Evolutionary conservation across 768 basidiomycete genomes (phyloP).

Genomic region (Termitomyces sp.): DNA sequence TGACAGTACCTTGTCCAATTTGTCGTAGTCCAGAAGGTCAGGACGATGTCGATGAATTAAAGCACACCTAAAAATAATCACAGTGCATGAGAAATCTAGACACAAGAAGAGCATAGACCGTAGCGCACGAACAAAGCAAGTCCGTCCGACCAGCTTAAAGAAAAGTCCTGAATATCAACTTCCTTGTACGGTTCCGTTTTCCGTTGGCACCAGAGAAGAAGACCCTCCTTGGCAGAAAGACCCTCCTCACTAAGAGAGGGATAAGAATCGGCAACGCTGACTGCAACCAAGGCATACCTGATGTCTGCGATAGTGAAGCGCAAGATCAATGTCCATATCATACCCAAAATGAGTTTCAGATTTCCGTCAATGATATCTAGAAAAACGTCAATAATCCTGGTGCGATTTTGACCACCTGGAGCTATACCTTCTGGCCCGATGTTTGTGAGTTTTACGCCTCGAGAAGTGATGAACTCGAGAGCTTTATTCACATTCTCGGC

Average conservation of each 20-base stretch:
- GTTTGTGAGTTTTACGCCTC: conserved; percentile 95
- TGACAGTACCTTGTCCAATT: conserved; percentile 67
- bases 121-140: conserved; percentile 76
- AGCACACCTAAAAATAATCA: conserved; percentile 66
- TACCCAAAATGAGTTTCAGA: conserved; percentile 94
- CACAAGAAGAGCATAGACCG: conserved; percentile 1
- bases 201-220: conserved; percentile 96
- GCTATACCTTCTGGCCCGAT: conserved; percentile 89
- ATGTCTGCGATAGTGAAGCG: conserved; percentile 98
- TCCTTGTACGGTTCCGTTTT: conserved; percentile 91
- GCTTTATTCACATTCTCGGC: conserved; percentile 99
- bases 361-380: conserved; percentile 99
- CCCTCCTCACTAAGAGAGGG: conserved; percentile 79
- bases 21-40: conserved; percentile 88
- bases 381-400: conserved; percentile 2
- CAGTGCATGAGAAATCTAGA: conserved; percentile 4
- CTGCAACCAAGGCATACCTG: conserved; percentile 54
- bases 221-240: conserved; percentile 95
- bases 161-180: conserved; percentile 93
- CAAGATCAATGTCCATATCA: conserved; percentile 98
- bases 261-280: conserved; percentile 11
- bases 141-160: conserved; percentile 90
- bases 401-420: neutral
- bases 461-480: conserved; percentile 88
- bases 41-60: conserved; percentile 97